phyloP scores from a whole-genome alignment of 2,329 filamentous ascomycete genomes.

The Ophiostoma angusticollis region DNA sequence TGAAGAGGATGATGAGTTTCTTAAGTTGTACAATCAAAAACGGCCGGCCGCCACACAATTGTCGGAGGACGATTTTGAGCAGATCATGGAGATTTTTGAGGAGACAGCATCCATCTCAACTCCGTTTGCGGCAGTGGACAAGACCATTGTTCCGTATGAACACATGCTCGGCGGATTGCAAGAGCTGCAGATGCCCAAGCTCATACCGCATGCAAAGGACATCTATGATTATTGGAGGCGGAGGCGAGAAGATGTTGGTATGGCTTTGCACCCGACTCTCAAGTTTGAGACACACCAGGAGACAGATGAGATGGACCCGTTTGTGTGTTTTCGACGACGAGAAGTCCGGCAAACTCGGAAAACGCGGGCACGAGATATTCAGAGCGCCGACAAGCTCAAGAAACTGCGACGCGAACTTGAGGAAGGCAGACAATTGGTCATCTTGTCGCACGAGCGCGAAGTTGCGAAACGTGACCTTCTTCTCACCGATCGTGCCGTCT shows the following conservation, averaged over 20 bases:
- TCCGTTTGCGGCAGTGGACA: slow-evolving; percentile 82
- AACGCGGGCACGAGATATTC: slow-evolving; percentile 83
- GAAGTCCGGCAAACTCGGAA: slow-evolving; percentile 92
- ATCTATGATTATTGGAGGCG: slow-evolving; percentile 86
- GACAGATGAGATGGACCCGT: slow-evolving; percentile 90
- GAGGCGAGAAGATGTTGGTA: slow-evolving; percentile 52
- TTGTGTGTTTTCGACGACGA: slow-evolving; percentile 92
- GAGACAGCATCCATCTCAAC: slow-evolving; percentile 71
- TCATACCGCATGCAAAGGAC: slow-evolving; percentile 53
- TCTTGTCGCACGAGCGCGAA: slow-evolving; percentile 69
- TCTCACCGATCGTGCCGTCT: slow-evolving; percentile 61
- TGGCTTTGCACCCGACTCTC: slow-evolving; percentile 63
- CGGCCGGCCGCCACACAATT: slow-evolving; percentile 51
- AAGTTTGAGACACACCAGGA: slow-evolving; percentile 94
- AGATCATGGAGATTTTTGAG: slow-evolving; percentile 90
- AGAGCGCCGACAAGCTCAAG: slow-evolving; percentile 89
- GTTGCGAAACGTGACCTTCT: slow-evolving; percentile 65
- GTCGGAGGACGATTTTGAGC: slow-evolving; percentile 85
- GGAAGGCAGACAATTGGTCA: slow-evolving; percentile 68
- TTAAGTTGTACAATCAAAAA: slow-evolving; percentile 74
- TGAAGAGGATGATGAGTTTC: slow-evolving; percentile 73
- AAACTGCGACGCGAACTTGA: slow-evolving; percentile 83
- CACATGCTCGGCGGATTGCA: slow-evolving; percentile 59
- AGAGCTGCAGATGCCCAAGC: slow-evolving; percentile 34
- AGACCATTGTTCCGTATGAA: slow-evolving; percentile 65